Evolutionary conservation across 495 filamentous ascomycete species (phyloP).

Genomic region (Talaromyces borbonicus): DNA sequence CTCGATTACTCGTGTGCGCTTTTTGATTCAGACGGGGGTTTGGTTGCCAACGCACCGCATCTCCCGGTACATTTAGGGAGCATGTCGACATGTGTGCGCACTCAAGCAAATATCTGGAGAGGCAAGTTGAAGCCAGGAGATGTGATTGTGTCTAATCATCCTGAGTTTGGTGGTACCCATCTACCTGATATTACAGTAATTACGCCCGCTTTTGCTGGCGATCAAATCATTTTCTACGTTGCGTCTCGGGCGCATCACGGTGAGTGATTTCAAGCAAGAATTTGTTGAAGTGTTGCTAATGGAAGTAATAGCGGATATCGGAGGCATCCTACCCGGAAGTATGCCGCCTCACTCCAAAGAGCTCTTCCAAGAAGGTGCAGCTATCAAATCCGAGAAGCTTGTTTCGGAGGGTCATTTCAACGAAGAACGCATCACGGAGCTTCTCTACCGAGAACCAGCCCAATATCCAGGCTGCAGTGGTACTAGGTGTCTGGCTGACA

Average conservation of each 20-base stretch:
- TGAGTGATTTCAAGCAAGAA: not conserved
- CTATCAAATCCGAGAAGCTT: slow-evolving; percentile 87
- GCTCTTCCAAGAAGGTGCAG: slow-evolving; percentile 84
- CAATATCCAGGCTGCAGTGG: slow-evolving; percentile 79
- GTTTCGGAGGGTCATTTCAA: slow-evolving; percentile 85
- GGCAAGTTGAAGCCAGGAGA: slow-evolving; percentile 82
- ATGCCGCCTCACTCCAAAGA: slow-evolving; percentile 94
- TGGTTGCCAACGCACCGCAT: slow-evolving; percentile 89
- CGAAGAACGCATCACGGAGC: slow-evolving; percentile 69
- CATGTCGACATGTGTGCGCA: slow-evolving; percentile 84
- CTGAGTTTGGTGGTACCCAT: slow-evolving; percentile 80
- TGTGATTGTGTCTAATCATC: slow-evolving; percentile 90
- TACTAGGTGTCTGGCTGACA: slow-evolving; percentile 79
- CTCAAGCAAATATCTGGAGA: slow-evolving; percentile 73
- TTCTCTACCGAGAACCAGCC: slow-evolving; percentile 76
- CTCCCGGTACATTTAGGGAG: slow-evolving; percentile 83
- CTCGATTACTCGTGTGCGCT: slow-evolving; percentile 88
- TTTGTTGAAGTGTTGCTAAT: not conserved
- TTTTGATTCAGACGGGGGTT: slow-evolving; percentile 68
- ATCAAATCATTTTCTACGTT: slow-evolving; percentile 85
- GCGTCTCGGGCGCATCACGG: slow-evolving; percentile 59
- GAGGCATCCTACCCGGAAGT: slow-evolving; percentile 84
- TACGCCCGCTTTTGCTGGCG: slow-evolving; percentile 73
- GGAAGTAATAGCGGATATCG: slow-evolving; percentile 87
- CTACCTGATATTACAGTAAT: slow-evolving; percentile 83